Conservation (phyloP, 2,329 filamentous ascomycete species). For the Pseudopyrenochaeta lycopersici region DNA sequence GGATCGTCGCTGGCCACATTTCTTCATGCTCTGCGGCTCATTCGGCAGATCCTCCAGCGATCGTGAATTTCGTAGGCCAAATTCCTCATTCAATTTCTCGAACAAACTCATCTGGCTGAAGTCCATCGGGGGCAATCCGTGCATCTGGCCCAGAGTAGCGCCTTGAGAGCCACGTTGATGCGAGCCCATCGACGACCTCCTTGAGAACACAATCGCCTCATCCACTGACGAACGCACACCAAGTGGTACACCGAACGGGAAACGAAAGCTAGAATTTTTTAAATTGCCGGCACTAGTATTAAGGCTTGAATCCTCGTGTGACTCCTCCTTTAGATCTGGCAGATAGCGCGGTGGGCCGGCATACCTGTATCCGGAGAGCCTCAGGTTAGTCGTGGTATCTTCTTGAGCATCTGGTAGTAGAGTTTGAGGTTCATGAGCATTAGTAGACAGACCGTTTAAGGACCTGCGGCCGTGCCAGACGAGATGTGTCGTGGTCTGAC, state of each 20-base stretch:
- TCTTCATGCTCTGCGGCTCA: constrained; percentile 40
- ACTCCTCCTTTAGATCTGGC: constrained; percentile 59
- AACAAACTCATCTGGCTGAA: constrained; percentile 59
- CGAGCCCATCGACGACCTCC: constrained; percentile 31
- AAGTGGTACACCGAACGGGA: constrained; percentile 26
- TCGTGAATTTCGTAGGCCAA: constrained; percentile 50
- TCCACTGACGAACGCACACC: constrained; percentile 32
- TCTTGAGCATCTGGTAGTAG: constrained; percentile 27
- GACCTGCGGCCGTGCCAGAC: constrained; percentile 36
- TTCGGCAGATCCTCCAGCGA: constrained; percentile 46
- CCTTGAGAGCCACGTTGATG: constrained; percentile 27
- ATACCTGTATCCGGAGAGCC: constrained; percentile 43
- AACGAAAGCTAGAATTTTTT: constrained; percentile 38
- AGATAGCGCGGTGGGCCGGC: constrained; percentile 44
- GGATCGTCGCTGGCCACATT: constrained; percentile 47
- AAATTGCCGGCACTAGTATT: constrained; percentile 48
- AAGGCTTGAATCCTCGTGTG: constrained; percentile 57
- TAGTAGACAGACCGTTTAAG: constrained; percentile 11
- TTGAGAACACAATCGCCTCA: constrained; percentile 25
- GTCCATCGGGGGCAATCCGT: constrained; percentile 57
- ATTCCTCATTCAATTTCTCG: constrained; percentile 55
- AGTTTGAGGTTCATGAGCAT: constrained; percentile 15
- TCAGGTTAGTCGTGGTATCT: constrained; percentile 45
- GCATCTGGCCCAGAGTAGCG: constrained; percentile 35
- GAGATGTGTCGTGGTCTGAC: constrained; percentile 47